These are phyloP conservation scores for Orbilia quercus DNA, from an alignment of 2,329 filamentous ascomycete species.

Conservation along the genomic window DNA sequence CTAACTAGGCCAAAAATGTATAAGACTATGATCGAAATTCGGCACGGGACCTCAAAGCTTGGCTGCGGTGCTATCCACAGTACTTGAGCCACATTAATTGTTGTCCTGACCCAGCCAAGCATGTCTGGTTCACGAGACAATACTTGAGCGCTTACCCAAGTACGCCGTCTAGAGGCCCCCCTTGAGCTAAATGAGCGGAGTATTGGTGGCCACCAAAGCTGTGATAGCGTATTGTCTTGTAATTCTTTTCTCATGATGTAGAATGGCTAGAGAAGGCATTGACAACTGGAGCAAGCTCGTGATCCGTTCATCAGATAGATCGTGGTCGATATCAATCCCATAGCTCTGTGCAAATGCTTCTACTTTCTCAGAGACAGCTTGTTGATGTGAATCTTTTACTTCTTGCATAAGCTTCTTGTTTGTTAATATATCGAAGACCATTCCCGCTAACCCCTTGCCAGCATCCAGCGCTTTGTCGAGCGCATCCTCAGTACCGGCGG, in stretches of 20 bases:
- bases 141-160: no score
- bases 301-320: constrained; percentile 11
- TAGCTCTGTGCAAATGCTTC: constrained; percentile 2
- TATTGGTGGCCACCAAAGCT: constrained; percentile 37
- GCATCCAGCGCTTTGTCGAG: constrained; percentile 66
- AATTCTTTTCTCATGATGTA: background rate
- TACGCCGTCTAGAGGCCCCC: background rate
- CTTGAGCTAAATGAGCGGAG: background rate
- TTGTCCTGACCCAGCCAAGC: no score
- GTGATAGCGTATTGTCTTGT: constrained; percentile 26
- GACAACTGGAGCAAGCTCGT: constrained; percentile 7
- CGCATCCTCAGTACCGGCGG: constrained; percentile 66
- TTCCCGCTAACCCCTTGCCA: constrained; percentile 67
- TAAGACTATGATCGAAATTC: no score
- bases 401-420: constrained; percentile 64
- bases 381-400: constrained; percentile 64
- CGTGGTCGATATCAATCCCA: background rate
- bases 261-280: constrained; percentile 7
- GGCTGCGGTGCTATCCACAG: no score
- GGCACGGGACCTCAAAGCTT: no score
- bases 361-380: constrained; percentile 3
- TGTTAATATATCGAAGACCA: constrained; percentile 66
- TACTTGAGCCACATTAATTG: no score
- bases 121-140: no score
- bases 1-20: no score